phyloP scores from a whole-genome alignment of 2,329 filamentous ascomycete species.

The Epicoccum sorghinum region DNA sequence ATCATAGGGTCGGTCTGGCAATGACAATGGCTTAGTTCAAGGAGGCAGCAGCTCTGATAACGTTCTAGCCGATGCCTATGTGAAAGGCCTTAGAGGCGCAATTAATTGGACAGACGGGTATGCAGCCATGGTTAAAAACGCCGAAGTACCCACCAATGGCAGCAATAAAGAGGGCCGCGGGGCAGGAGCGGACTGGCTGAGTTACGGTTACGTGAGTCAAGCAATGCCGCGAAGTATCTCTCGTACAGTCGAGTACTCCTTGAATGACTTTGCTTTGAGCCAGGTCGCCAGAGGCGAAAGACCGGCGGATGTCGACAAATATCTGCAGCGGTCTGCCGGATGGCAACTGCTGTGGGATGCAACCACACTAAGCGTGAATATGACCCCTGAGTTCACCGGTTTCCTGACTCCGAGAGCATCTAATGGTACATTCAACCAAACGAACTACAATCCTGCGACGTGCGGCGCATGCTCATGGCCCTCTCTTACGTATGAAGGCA shows the following conservation, averaged over 20 bases:
- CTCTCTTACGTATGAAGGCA: slow-evolving; percentile 47
- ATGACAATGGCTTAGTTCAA: slow-evolving; percentile 71
- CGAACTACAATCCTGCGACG: slow-evolving; percentile 43
- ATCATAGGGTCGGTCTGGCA: slow-evolving; percentile 60
- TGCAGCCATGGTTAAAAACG: slow-evolving; percentile 72
- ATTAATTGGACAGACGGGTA: slow-evolving; percentile 74
- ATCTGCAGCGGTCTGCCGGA: slow-evolving; percentile 41
- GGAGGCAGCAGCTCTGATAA: slow-evolving; percentile 74
- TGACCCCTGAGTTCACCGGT: slow-evolving; percentile 20
- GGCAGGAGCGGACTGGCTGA: slow-evolving; percentile 70
- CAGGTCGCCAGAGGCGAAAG: slow-evolving; percentile 45
- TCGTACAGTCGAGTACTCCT: slow-evolving; percentile 47
- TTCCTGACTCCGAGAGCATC: slow-evolving; percentile 29
- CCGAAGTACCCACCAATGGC: slow-evolving; percentile 62
- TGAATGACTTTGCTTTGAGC: slow-evolving; percentile 49
- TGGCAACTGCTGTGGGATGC: slow-evolving; percentile 30
- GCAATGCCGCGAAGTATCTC: slow-evolving; percentile 41
- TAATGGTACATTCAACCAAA: slow-evolving; percentile 27
- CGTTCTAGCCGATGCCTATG: slow-evolving; percentile 72
- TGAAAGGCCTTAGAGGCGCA: slow-evolving; percentile 66
- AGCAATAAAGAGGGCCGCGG: slow-evolving; percentile 72
- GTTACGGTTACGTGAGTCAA: slow-evolving; percentile 63
- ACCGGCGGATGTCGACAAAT: slow-evolving; percentile 47
- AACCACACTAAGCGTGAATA: slow-evolving; percentile 29
- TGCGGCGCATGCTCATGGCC: slow-evolving; percentile 47